Percentiles rank a stretch among this genome's conserved stretches.
Evolutionary conservation across 1,284 basidiomycete species (phyloP).

Genomic region (Amylostereum areolatum): DNA sequence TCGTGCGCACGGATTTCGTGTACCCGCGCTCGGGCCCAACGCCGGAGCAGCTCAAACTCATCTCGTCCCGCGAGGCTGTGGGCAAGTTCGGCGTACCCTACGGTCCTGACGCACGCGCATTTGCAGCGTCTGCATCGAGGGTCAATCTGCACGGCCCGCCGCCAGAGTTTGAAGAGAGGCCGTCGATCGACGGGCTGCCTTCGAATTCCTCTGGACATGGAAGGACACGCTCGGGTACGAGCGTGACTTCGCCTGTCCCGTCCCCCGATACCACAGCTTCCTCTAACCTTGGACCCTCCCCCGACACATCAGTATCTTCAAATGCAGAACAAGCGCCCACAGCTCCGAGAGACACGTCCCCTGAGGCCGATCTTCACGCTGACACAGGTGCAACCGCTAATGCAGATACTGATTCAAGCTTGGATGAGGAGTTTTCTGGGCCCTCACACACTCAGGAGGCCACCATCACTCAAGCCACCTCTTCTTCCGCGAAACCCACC

Average conservation of each 20-base stretch:
- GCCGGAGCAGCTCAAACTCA: constrained; percentile 45
- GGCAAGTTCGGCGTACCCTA: constrained; percentile 47
- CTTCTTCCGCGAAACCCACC: background rate
- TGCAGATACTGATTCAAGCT: too few relatives aligned
- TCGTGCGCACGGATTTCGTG: constrained; percentile 40
- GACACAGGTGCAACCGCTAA: too few relatives aligned
- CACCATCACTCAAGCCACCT: background rate
- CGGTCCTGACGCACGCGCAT: constrained; percentile 41
- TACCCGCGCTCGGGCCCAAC: constrained; percentile 45
- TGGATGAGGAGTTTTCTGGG: background rate
- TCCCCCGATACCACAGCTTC: background rate
- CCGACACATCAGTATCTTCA: too few relatives aligned
- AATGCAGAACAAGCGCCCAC: too few relatives aligned
- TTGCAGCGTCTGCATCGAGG: constrained; percentile 27
- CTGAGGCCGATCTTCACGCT: too few relatives aligned
- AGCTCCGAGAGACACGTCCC: too few relatives aligned
- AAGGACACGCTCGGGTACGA: constrained; percentile 1
- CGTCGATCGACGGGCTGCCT: constrained; percentile 14
- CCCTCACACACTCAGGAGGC: background rate
- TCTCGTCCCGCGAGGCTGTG: constrained; percentile 39
- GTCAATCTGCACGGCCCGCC: constrained; percentile 30
- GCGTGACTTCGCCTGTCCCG: background rate
- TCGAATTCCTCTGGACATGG: background rate
- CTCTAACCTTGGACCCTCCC: too few relatives aligned
- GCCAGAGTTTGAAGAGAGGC: constrained; percentile 26